These are phyloP conservation scores for Dactylellina sp. DNA, from an alignment of 2,329 filamentous ascomycete genomes.

Conservation along the genomic window DNA sequence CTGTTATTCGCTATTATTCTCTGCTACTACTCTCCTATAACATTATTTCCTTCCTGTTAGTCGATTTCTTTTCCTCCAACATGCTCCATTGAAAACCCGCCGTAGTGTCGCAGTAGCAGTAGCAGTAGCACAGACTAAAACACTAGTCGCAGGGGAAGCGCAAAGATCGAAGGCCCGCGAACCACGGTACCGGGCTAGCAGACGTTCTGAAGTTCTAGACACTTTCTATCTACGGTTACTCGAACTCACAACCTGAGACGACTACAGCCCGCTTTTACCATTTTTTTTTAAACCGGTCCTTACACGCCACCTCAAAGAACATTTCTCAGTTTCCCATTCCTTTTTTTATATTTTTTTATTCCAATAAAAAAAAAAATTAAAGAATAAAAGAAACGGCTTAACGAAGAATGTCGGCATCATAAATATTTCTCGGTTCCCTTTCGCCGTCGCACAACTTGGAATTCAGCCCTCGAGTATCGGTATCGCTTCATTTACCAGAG, in stretches of 20 bases:
- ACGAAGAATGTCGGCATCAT: conserved; percentile 17
- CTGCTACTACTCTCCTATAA: neutral
- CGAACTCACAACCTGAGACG: conserved; percentile 13
- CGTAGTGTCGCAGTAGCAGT: neutral
- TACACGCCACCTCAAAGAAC: neutral
- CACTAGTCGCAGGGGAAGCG: conserved; percentile 12
- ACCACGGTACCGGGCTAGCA: neutral
- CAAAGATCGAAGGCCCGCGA: neutral
- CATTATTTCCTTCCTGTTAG: neutral
- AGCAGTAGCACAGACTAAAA: neutral
- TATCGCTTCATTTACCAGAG: neutral
- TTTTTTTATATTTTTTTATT: too few relatives aligned
- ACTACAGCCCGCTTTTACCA: conserved; percentile 17
- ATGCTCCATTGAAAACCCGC: too few relatives aligned
- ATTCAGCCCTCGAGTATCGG: neutral
- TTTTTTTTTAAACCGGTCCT: conserved; percentile 12
- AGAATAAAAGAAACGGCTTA: too few relatives aligned
- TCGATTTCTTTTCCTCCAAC: too few relatives aligned
- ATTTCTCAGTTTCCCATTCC: too few relatives aligned
- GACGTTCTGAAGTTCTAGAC: conserved; percentile 10
- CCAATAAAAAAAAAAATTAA: neutral
- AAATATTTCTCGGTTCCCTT: neutral
- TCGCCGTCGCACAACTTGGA: too few relatives aligned
- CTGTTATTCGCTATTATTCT: too few relatives aligned
- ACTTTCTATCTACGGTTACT: conserved; percentile 45